These are phyloP conservation scores for Curvularia sp. DNA, from an alignment of 2,329 filamentous ascomycete genomes.

Conservation along the genomic window DNA sequence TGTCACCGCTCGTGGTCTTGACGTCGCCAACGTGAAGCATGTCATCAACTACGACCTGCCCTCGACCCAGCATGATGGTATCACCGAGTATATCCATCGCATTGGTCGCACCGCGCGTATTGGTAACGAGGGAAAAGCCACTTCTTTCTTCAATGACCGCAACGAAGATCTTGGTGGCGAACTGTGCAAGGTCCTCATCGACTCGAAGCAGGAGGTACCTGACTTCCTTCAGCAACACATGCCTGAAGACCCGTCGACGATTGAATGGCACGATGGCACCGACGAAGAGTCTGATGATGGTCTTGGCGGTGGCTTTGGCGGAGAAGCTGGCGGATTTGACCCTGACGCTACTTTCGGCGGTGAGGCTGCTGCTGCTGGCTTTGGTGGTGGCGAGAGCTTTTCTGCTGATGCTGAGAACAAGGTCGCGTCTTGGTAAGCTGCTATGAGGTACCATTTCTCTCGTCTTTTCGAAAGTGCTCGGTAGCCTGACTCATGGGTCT, in stretches of 20 bases:
- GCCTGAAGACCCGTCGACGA: slow-evolving; percentile 62
- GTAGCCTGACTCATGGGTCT: neutral
- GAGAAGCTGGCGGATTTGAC: slow-evolving; percentile 21
- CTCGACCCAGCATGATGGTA: slow-evolving; percentile 76
- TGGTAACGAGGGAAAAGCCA: slow-evolving; percentile 83
- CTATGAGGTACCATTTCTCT: neutral
- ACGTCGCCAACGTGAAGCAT: slow-evolving; percentile 85
- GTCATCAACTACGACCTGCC: slow-evolving; percentile 95
- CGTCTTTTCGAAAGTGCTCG: slow-evolving; percentile 4
- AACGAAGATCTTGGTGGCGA: slow-evolving; percentile 76
- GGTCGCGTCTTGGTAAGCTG: slow-evolving; percentile 39
- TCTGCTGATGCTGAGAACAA: slow-evolving; percentile 32
- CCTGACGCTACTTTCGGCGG: slow-evolving; percentile 20
- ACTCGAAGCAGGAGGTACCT: slow-evolving; percentile 79
- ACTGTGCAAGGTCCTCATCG: slow-evolving; percentile 81
- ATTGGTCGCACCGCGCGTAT: slow-evolving; percentile 97
- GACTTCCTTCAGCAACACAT: slow-evolving; percentile 76
- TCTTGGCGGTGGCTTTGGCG: slow-evolving; percentile 24
- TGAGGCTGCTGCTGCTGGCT: slow-evolving; percentile 11
- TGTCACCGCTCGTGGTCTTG: slow-evolving; percentile 85
- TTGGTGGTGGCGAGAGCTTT: slow-evolving; percentile 24
- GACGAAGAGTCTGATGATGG: slow-evolving; percentile 47
- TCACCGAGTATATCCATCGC: slow-evolving; percentile 91
- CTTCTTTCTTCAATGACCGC: slow-evolving; percentile 83
- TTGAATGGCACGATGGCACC: slow-evolving; percentile 63